These are phyloP conservation scores for Apophysomyces elegans DNA, from an alignment of 371 early-diverging fungal genomes.

Conservation along the genomic window DNA sequence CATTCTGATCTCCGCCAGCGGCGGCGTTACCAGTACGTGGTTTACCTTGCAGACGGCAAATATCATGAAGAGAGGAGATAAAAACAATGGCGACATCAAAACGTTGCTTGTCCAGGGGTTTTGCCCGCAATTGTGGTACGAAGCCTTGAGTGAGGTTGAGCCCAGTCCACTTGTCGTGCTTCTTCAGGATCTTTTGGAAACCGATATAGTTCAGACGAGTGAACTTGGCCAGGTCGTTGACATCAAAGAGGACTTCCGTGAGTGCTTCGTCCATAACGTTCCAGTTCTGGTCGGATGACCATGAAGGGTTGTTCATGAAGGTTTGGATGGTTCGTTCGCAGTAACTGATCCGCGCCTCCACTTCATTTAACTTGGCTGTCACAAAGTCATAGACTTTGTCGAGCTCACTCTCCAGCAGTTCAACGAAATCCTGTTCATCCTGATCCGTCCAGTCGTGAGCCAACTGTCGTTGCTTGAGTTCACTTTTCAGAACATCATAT, in stretches of 20 bases:
- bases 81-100: conserved; percentile 90
- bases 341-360: conserved; percentile 82
- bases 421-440: conserved; percentile 81
- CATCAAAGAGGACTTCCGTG: conserved; percentile 81
- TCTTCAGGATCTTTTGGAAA: conserved; percentile 95
- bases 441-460: conserved; percentile 64
- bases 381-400: conserved; percentile 85
- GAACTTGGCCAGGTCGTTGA: conserved; percentile 91
- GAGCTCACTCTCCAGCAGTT: conserved; percentile 85
- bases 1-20: conserved; percentile 69
- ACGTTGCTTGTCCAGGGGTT: conserved; percentile 87
- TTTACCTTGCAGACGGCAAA: conserved; percentile 81
- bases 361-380: conserved; percentile 87
- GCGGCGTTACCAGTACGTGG: conserved; percentile 46
- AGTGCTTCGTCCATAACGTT: conserved; percentile 77
- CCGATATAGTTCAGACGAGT: conserved; percentile 94
- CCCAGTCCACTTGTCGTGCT: conserved; percentile 86
- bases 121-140: conserved; percentile 78
- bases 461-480: conserved; percentile 65
- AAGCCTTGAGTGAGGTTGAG: conserved; percentile 55
- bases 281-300: conserved; percentile 61
- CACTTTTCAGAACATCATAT: conserved; percentile 87
- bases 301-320: conserved; percentile 33
- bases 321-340: conserved; percentile 63
- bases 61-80: conserved; percentile 88